Evolutionary conservation across 2,329 filamentous ascomycete species (phyloP), one percentile per base, ranked within the genome.

Genomic region (Arthroderma sp.): DNA sequence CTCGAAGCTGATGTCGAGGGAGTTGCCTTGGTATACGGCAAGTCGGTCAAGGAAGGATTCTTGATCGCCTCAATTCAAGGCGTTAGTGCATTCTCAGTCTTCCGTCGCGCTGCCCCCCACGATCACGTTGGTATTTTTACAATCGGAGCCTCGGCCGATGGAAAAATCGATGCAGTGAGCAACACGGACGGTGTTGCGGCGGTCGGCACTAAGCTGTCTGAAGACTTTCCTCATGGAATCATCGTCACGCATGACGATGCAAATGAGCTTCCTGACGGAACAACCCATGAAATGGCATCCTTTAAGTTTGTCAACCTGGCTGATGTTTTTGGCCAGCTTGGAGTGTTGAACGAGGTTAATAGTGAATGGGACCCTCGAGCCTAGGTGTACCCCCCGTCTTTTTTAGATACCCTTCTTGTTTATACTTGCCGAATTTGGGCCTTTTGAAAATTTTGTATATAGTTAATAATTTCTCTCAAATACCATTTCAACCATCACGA

Each of bases 1-100:
- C 63, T 74, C n/a, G 63, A 65, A 40, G 70, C 70, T 1, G 72
- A 75, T 15, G 68, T 74, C n/a, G 73, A 75, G 48, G 73, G 73
- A 6, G 65, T 76, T 7, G 70, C 72, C 0, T 58, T 75, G 0
- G 63, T 75, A 0, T 61, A 66, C n/a, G 71, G 71, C 3, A 55
- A 62, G 38, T 64, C 59, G 0, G 59, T 64, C 0, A 55, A 66
- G 2, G 53, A 66, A 11, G 72, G 72, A 1, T 75, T 70, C 55
- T 63, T 76, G 27, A 56, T 76, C 10, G 70, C 73, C 4, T 74
- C 69, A 2, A 69, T 65, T 47, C 71, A 75, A 49, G 72, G 72
- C 3, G 69, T 74, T 30, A 74, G 70, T 46, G 65, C 70, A 1
- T 75, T 71, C 52, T 67, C 72, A 41, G 61, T 75, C 34, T 74